Evolutionary conservation across 345 rosid genomes (phyloP).

Genomic region (Triadica sebifera): DNA sequence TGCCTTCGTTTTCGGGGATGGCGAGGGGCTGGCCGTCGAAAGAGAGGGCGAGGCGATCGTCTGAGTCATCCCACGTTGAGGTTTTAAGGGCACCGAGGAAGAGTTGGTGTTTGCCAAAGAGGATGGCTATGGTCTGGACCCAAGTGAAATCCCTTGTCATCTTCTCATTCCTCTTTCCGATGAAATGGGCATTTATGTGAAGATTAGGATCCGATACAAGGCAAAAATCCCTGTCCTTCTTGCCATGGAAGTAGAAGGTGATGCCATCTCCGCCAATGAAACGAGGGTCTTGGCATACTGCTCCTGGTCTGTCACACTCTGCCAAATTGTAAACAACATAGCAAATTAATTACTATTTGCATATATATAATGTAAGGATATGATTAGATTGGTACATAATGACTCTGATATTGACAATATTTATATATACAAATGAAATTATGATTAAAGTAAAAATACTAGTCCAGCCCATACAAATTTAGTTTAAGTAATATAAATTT

Average conservation of each 20-base stretch:
- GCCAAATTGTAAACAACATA: neutral
- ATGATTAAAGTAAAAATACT: too few relatives aligned
- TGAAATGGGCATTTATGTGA: constrained; percentile 58
- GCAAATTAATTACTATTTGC: too few relatives aligned
- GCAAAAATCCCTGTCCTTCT: constrained; percentile 46
- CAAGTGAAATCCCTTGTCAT: constrained; percentile 64
- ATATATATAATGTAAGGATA: too few relatives aligned
- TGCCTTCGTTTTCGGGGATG: constrained; percentile 28
- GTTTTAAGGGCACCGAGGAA: constrained; percentile 50
- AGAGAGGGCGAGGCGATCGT: constrained; percentile 38
- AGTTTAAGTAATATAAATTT: neutral
- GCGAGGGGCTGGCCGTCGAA: constrained; percentile 37
- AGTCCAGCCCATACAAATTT: too few relatives aligned
- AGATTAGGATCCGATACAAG: constrained; percentile 51
- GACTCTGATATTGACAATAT: too few relatives aligned
- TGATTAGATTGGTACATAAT: too few relatives aligned
- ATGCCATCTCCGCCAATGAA: constrained; percentile 20
- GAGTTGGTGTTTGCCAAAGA: constrained; percentile 49
- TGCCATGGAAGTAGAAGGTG: constrained; percentile 23
- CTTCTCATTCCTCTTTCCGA: constrained; percentile 43
- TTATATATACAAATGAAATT: too few relatives aligned
- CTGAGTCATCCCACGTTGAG: constrained; percentile 51
- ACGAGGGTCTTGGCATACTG: constrained; percentile 20
- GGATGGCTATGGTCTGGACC: constrained; percentile 52
- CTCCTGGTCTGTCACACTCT: constrained; percentile 16